A percentile compares a stretch with the other conserved stretches of the same genome.
phyloP scores from a whole-genome alignment of 2,329 filamentous ascomycete genomes.

The Diaporthe amygdali region DNA sequence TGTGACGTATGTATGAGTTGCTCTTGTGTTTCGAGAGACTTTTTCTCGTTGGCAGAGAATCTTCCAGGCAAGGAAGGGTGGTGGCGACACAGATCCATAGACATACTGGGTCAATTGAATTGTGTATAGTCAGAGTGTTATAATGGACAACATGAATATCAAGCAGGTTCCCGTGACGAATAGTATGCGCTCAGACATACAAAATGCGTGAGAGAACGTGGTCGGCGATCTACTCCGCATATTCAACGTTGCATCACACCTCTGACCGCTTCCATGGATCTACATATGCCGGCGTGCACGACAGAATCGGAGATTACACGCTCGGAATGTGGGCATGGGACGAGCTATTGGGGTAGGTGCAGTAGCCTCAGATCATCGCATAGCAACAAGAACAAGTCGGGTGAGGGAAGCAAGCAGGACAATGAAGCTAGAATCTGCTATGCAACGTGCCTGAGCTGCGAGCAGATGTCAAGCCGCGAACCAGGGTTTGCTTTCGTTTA shows the following conservation, averaged over 20 bases:
- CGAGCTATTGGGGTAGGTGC: neutral
- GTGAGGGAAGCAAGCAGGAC: neutral
- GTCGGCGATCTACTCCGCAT: neutral
- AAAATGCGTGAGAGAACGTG: no score
- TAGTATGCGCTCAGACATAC: no score
- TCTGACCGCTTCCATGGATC: no score
- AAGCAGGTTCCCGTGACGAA: no score
- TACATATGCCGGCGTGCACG: neutral
- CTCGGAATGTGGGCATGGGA: neutral
- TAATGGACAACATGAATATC: no score
- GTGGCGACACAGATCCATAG: no score
- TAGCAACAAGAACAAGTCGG: neutral
- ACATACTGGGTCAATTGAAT: no score
- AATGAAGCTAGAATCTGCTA: neutral
- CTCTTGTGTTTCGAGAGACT: no score
- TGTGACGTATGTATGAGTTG: no score
- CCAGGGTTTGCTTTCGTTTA: rapidly evolving
- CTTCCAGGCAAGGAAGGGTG: no score
- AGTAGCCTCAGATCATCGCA: neutral
- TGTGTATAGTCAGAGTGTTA: no score
- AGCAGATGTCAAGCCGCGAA: rapidly evolving
- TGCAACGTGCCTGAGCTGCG: neutral
- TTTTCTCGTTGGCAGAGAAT: no score
- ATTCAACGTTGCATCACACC: neutral
- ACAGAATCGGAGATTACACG: neutral